Evolutionary conservation across 2,329 filamentous ascomycete species (phyloP), one percentile per base, ranked within the genome.

Genomic region (Hymenoscyphus repandus): DNA sequence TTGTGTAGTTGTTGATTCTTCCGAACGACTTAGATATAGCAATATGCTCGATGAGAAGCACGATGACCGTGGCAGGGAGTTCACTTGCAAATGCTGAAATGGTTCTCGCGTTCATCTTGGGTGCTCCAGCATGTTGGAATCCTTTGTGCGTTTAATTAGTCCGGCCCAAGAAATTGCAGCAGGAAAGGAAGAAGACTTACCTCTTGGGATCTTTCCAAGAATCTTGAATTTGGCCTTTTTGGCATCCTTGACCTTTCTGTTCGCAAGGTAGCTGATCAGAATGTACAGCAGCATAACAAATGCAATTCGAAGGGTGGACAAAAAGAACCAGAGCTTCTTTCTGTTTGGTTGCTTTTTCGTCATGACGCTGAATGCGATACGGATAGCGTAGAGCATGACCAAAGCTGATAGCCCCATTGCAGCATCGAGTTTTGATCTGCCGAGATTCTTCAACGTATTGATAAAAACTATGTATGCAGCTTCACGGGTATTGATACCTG

Each of bases 1-100:
- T 96, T 13, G 82, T 85, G 70, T 99, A 99, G 72, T 96, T 95
- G 74, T 96, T 97, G 62, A 96, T 81, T 52, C 92, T 81, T 9
- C 93, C 93, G 60, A 99, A 97, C 0, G 92, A 96, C 69, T 97
- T 99, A n/a, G 91, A 90, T 56, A 97, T 96, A 42, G 92, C 90
- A 62, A 97, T 96, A 67, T 97, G 92, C 70, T 97, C 93, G 54
- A 97, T 95, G 32, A 97, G 77, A 51, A 97, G 77, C n/a, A 99
- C 91, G 58, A 97, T 95, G 47, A 96, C 84, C 0, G 87, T 85
- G 7, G 88, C 87, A 0, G 93, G 93, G 3, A 97, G 74, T 57
- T 96, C 78, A 39, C 75, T 74, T 1, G 79, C 75, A 63, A 95
- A 90, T 0, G 80, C 71, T 1, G 72, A 76, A 64, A 96, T 79